These are phyloP conservation scores for Berkeleyomyces basicola DNA, from an alignment of 2,329 filamentous ascomycete genomes.

Conservation along the genomic window DNA sequence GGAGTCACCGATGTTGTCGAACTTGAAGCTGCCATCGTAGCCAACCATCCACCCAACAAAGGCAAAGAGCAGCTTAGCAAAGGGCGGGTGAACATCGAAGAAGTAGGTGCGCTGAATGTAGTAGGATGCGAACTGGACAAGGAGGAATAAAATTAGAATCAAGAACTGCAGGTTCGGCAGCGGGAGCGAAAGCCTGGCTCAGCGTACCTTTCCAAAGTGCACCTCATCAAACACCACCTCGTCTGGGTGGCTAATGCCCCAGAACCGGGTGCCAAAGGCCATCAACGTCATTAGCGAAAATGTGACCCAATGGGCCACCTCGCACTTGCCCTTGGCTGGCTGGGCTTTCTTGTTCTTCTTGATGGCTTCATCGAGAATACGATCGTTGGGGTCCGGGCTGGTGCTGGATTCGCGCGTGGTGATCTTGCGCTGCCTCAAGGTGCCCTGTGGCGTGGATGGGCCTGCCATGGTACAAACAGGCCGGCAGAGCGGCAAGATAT, in stretches of 20 bases:
- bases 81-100: slow-evolving; percentile 97
- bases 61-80: slow-evolving; percentile 94
- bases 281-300: slow-evolving; percentile 61
- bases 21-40: slow-evolving; percentile 92
- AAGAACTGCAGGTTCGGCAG: background rate
- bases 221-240: slow-evolving; percentile 99
- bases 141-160: slow-evolving; percentile 6
- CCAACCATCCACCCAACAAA: slow-evolving; percentile 95
- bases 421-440: slow-evolving; percentile 42
- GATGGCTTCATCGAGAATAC: slow-evolving; percentile 29
- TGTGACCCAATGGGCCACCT: slow-evolving; percentile 72
- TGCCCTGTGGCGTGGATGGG: slow-evolving; percentile 36
- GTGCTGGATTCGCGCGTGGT: slow-evolving; percentile 28
- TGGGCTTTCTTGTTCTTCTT: slow-evolving; percentile 19
- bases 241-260: slow-evolving; percentile 85
- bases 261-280: slow-evolving; percentile 86
- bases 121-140: slow-evolving; percentile 49
- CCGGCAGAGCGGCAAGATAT: background rate
- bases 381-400: slow-evolving; percentile 21
- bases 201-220: slow-evolving; percentile 89
- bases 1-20: slow-evolving; percentile 98
- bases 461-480: slow-evolving; percentile 27
- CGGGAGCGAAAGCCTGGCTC: background rate
- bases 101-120: slow-evolving; percentile 97
- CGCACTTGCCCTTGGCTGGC: slow-evolving; percentile 27